These are phyloP conservation scores for Herpotrichia juniperi DNA, from an alignment of 2,329 filamentous ascomycete species.

Conservation along the genomic window DNA sequence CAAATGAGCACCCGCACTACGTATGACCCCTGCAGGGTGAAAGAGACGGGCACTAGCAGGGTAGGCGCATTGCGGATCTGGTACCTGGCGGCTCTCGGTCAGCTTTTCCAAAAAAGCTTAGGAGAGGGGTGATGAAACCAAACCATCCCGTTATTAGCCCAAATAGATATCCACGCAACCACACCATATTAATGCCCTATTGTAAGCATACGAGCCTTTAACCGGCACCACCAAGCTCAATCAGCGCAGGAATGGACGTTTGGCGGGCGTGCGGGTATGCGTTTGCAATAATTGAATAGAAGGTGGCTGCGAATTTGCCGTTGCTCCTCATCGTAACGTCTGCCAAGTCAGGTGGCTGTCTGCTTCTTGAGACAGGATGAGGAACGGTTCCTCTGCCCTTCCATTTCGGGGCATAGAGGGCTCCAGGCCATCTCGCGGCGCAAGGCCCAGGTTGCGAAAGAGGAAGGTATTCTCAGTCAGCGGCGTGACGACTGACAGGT, in stretches of 20 bases:
- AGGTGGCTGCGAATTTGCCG: not conserved
- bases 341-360: not conserved
- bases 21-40: conserved; percentile 15
- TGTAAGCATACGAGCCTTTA: conserved; percentile 8
- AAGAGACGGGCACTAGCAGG: conserved; percentile 17
- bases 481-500: conserved; percentile 10
- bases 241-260: not conserved
- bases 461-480: conserved; percentile 3
- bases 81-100: conserved; percentile 19
- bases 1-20: not conserved
- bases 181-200: conserved; percentile 5
- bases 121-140: conserved; percentile 23
- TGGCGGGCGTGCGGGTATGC: not conserved
- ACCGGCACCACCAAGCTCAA: conserved; percentile 10
- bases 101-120: conserved; percentile 15
- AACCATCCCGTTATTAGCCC: conserved; percentile 16
- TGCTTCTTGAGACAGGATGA: not conserved
- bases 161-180: not conserved
- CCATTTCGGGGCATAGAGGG: not conserved
- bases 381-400: not conserved
- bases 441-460: not conserved
- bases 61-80: conserved; percentile 14
- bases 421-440: not conserved
- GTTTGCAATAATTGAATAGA: conserved; percentile 9
- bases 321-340: not conserved